Base-by-base conservation (phyloP, 805 yeast genomes). In the Lachancea kluyveri region DNA sequence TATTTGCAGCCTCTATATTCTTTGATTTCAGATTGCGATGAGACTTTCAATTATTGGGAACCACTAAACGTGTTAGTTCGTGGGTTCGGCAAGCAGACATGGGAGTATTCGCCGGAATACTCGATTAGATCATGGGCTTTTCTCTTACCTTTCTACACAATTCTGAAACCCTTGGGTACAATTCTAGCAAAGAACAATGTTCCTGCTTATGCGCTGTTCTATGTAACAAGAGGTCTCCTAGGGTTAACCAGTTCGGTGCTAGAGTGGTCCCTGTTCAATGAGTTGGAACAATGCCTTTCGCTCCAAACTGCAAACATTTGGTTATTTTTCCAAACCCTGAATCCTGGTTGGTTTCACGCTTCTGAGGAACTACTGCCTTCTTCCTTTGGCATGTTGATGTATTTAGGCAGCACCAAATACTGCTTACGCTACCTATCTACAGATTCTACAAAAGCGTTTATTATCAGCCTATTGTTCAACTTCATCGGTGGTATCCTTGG, bases 71-170 rank as follows among this genome's bases (percentile, higher is more conserved):
- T 80, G 31, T 44, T 88, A 21, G 57, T 79, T 1, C 70, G 95
- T 42, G 81, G 80, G 3, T 85, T 86, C 54, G 97, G 96, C 2
- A 82, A 87, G 46, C 87, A 87, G 56, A 88, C 96, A 0, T 88
- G 96, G 96, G 96, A 88, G 52, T 90, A 88, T 54, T 84, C 95
- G 0, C 96, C 96, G 0, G 81, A 70, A 33, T 85, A 73, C 48
- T 85, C 95, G 11, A 84, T 88, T 33, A 62, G 97, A 42, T 84
- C 95, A 2, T 90, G 92, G 77, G 69, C 82, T 2, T 87, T 81
- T 45, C 60, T 88, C 17, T 39, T 76, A 5, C 83, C 70, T 1
- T 50, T 54, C 26, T 57, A 53, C 28, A 37, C 51, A 8, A 13
- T 53, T 3, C 23, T 54, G 7, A 42, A 45, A 22, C 54, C 42